phyloP scores from a whole-genome alignment of 129 eudicot genomes.

The Centella asiatica region DNA sequence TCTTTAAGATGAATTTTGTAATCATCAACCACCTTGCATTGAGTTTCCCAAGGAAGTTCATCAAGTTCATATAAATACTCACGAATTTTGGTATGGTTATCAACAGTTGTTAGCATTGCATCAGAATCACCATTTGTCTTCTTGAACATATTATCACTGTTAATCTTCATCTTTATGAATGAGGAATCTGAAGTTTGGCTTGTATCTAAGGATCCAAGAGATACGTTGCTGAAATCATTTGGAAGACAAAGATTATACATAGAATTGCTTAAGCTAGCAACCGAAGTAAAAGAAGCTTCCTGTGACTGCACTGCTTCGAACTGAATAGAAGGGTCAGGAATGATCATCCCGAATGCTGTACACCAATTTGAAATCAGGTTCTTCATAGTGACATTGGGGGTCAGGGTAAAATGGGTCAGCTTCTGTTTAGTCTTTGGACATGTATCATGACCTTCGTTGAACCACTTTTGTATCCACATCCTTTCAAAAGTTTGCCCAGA shows the following conservation, averaged over 20 bases:
- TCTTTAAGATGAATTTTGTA: slow-evolving; percentile 27
- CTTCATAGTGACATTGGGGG: slow-evolving; percentile 52
- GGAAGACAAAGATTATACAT: slow-evolving; percentile 58
- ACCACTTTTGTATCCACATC: slow-evolving; percentile 80
- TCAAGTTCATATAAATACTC: slow-evolving; percentile 34
- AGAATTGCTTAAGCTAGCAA: slow-evolving; percentile 59
- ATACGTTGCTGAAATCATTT: slow-evolving; percentile 52
- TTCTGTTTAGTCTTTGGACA: slow-evolving; percentile 64
- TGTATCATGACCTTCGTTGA: slow-evolving; percentile 63
- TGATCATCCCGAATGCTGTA: slow-evolving; percentile 20
- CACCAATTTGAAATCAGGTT: slow-evolving; percentile 60
- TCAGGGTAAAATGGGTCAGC: slow-evolving; percentile 32
- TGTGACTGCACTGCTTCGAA: slow-evolving; percentile 17
- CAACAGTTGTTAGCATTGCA: slow-evolving; percentile 6
- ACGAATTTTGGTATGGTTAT: slow-evolving; percentile 20
- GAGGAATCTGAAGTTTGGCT: slow-evolving; percentile 24
- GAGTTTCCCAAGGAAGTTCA: slow-evolving; percentile 61
- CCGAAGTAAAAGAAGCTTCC: slow-evolving; percentile 57
- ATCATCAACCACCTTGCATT: slow-evolving; percentile 51
- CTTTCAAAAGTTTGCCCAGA: slow-evolving; percentile 83
- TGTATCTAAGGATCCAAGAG: slow-evolving; percentile 44
- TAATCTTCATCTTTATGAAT: neutral
- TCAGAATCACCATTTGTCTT: neutral
- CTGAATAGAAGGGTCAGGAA: slow-evolving; percentile 36
- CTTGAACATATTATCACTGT: neutral